Evolutionary conservation across 2,329 filamentous ascomycete species (phyloP).

Genomic region (Colletotrichum simmondsii): DNA sequence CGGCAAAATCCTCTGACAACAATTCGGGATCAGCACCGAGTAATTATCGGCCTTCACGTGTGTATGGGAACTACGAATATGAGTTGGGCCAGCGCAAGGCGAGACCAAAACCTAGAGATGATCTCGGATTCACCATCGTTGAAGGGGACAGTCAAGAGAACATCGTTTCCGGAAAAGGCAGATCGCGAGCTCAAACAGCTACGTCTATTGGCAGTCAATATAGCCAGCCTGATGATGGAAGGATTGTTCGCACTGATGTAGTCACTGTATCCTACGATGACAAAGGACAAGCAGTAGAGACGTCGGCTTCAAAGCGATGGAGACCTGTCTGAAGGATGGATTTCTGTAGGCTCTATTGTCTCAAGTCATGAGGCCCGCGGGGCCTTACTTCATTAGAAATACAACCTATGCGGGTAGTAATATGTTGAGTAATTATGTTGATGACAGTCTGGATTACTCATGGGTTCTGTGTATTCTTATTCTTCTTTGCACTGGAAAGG

Average conservation of each 20-base stretch:
- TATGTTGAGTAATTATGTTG: too few relatives aligned
- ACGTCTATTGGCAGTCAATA: background rate
- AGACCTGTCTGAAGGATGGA: background rate
- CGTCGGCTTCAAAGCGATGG: background rate
- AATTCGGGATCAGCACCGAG: background rate
- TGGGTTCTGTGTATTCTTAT: too few relatives aligned
- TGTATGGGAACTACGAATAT: background rate
- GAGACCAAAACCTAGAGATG: slow-evolving; percentile 21
- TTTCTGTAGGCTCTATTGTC: too few relatives aligned
- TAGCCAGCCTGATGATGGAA: background rate
- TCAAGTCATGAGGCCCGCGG: too few relatives aligned
- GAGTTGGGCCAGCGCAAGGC: slow-evolving; percentile 32
- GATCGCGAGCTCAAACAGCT: background rate
- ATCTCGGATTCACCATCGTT: slow-evolving; percentile 33
- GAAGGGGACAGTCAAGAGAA: slow-evolving; percentile 34
- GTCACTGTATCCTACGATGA: slow-evolving; percentile 24
- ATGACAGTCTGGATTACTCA: too few relatives aligned
- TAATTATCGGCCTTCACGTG: background rate
- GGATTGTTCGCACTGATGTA: slow-evolving; percentile 26
- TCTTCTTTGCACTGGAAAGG: too few relatives aligned
- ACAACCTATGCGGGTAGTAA: too few relatives aligned
- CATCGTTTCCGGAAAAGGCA: slow-evolving; percentile 2
- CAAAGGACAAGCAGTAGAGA: background rate
- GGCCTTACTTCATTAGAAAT: too few relatives aligned
- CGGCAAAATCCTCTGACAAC: background rate